phyloP scores from a whole-genome alignment of 345 rosid species.

The sweet orange (Citrus sinensis) region DNA sequence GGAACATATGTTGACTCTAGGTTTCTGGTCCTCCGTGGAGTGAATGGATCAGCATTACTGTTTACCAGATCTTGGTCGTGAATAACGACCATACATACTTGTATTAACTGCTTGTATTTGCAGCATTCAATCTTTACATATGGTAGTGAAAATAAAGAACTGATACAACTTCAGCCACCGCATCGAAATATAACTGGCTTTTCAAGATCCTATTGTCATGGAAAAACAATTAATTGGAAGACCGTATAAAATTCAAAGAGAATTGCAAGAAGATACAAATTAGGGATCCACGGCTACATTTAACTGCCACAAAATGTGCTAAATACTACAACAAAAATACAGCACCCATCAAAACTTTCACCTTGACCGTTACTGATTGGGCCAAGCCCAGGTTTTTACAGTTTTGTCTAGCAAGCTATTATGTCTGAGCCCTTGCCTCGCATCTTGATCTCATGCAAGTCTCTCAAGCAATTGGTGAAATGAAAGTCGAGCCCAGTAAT shows the following conservation, averaged over 20 bases:
- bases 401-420: not conserved
- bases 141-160: not conserved
- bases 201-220: not conserved
- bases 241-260: not conserved
- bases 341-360: not conserved
- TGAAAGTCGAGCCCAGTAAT: not conserved
- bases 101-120: not conserved
- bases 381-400: not conserved
- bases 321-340: not conserved
- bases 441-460: not conserved
- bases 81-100: not conserved
- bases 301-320: not conserved
- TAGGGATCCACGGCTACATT: not conserved
- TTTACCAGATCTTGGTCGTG: conserved; percentile 54
- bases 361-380: not conserved
- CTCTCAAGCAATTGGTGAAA: not conserved
- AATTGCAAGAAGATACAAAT: not conserved
- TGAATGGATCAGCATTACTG: conserved; percentile 78
- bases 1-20: conserved; percentile 80
- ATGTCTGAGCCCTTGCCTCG: not conserved
- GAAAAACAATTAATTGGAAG: not conserved
- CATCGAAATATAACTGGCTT: not conserved
- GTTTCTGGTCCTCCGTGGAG: conserved; percentile 69
- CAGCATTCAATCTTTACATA: not conserved
- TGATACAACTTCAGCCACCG: not conserved